These are phyloP conservation scores for Yarrowia galli DNA, from an alignment of 1,139 yeast genomes.

Conservation along the genomic window DNA sequence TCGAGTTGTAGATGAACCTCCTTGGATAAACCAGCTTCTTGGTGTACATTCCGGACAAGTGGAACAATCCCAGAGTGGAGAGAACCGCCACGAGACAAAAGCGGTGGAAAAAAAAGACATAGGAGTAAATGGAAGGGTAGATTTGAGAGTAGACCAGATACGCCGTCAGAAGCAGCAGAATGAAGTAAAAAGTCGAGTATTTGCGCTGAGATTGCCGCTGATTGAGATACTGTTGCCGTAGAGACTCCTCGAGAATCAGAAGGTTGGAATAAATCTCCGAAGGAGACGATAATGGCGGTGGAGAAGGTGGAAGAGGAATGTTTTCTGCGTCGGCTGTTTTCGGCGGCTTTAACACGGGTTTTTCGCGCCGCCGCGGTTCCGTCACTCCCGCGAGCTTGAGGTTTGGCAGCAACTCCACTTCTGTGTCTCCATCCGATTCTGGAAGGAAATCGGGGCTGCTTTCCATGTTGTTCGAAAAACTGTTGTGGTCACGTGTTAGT, in stretches of 20 bases:
- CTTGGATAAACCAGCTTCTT: slow-evolving; percentile 85
- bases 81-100: slow-evolving; percentile 69
- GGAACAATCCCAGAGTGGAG: slow-evolving; percentile 77
- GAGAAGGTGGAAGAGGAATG: slow-evolving; percentile 28
- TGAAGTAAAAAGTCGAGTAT: slow-evolving; percentile 72
- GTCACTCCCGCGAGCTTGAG: slow-evolving; percentile 15
- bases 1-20: slow-evolving; percentile 76
- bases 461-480: slow-evolving; percentile 8
- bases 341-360: slow-evolving; percentile 13
- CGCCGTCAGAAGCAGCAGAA: slow-evolving; percentile 51
- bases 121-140: slow-evolving; percentile 50
- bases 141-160: slow-evolving; percentile 49
- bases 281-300: slow-evolving; percentile 18
- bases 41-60: slow-evolving; percentile 86
- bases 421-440: slow-evolving; percentile 34
- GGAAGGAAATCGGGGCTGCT: slow-evolving; percentile 16
- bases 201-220: slow-evolving; percentile 74
- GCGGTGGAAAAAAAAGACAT: slow-evolving; percentile 55
- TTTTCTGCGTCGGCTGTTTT: slow-evolving; percentile 7
- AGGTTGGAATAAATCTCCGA: slow-evolving; percentile 60
- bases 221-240: slow-evolving; percentile 79
- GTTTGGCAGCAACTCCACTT: slow-evolving; percentile 25
- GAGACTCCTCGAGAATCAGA: slow-evolving; percentile 81
- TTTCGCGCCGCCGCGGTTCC: slow-evolving; percentile 26
- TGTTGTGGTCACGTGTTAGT: no score